Evolutionary conservation across 495 filamentous ascomycete species (phyloP), one percentile per base, ranked within the genome.

Genomic region (Articulospora tetracladia): DNA sequence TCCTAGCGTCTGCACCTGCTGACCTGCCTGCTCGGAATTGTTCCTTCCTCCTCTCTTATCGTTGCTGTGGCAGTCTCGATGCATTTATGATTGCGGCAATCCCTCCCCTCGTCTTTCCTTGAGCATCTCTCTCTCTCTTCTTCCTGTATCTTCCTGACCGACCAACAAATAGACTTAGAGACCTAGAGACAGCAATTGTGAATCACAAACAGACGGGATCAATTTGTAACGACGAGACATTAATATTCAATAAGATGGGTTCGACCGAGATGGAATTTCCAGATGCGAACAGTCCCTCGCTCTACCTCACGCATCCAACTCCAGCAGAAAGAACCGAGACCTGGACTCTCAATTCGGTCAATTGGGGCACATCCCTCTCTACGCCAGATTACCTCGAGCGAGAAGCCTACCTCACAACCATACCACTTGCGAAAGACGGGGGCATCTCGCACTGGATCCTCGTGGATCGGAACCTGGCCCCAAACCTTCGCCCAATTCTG

Each of bases 391-490:
- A 98, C 69, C 81, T 96, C 41, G 73, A 77, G 17, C 89, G 94
- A 34, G 94, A 98, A 73, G 73, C 79, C 23, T 81, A 86, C 65
- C 82, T 97, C 2, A 73, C 75, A 6, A 79, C 79, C n/a, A 84
- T 90, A 51, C 75, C 77, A 0, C 75, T 95, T 22, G 86, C 88
- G 28, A 78, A 80, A 49, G 76, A 94, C 67, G 90, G 89, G 41
- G 88, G 87, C 8, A 74, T 97, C 44, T 90, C 87, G 12, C 61
- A 86, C 69, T 98, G 94, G 94, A 83, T 96, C 60, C 81, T 98
- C 1, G 87, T 92, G 0, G 83, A 92, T 65, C 62, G 64, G 1
- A 61, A 66, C 0, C 69, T 75, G 47, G 68, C 76, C 8, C 72
- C 78, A 23, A 74, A 78, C 19, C 41, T 72, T 4, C 77, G 91